A percentile compares a stretch with the other conserved stretches of the same genome.
These are phyloP conservation scores for Emergomyces orientalis DNA, from an alignment of 2,329 filamentous ascomycete species.

Conservation along the genomic window DNA sequence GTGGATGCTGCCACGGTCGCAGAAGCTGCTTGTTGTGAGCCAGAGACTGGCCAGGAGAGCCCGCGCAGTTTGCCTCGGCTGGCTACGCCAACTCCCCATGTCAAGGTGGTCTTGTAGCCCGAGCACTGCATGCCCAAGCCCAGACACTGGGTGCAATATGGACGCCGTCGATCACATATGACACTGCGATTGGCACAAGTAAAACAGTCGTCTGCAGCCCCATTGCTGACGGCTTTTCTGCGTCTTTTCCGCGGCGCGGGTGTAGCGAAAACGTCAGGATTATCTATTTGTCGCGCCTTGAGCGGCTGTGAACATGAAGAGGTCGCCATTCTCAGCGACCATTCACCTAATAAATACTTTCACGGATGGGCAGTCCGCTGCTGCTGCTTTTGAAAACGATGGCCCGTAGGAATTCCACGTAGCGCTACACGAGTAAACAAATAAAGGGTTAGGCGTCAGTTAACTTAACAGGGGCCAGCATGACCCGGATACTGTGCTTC, in stretches of 20 bases:
- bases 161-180: conserved; percentile 82
- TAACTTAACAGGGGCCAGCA: too few relatives aligned
- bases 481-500: too few relatives aligned
- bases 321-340: not conserved
- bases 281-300: not conserved
- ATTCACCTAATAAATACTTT: not conserved
- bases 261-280: conserved; percentile 7
- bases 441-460: too few relatives aligned
- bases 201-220: conserved; percentile 91
- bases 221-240: conserved; percentile 78
- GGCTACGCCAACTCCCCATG: conserved; percentile 91
- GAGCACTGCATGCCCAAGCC: conserved; percentile 87
- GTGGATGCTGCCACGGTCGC: conserved; percentile 18
- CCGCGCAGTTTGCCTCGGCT: conserved; percentile 91
- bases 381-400: too few relatives aligned
- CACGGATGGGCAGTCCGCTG: too few relatives aligned
- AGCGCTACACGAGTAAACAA: too few relatives aligned
- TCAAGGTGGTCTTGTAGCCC: conserved; percentile 92
- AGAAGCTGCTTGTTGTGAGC: conserved; percentile 32
- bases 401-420: too few relatives aligned
- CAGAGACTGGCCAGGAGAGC: conserved; percentile 60
- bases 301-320: not conserved
- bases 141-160: conserved; percentile 91
- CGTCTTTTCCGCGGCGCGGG: conserved; percentile 56
- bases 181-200: conserved; percentile 74